Conservation (phyloP, 345 rosid species). For the Moricandia arvensis region DNA sequence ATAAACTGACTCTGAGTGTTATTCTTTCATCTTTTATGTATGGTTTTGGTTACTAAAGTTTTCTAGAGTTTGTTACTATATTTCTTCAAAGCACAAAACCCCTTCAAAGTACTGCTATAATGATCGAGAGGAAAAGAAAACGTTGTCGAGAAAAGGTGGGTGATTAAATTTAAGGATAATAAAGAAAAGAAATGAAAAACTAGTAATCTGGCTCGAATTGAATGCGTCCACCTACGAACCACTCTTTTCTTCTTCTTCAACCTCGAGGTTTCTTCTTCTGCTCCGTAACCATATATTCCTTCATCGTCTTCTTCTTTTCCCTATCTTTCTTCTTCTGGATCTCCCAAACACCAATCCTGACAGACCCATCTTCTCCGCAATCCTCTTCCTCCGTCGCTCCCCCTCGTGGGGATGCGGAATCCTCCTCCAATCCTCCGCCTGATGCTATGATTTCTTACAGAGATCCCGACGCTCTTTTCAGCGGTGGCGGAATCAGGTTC, state of each 20-base stretch:
- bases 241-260: slow-evolving; percentile 18
- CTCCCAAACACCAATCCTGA: slow-evolving; percentile 31
- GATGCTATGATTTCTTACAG: slow-evolving; percentile 29
- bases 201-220: not conserved
- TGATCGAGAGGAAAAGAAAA: too few relatives aligned
- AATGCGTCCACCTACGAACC: slow-evolving; percentile 16
- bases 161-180: not conserved
- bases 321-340: slow-evolving; percentile 15
- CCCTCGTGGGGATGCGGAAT: slow-evolving; percentile 37
- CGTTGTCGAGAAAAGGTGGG: too few relatives aligned
- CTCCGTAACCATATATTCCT: slow-evolving; percentile 7
- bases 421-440: slow-evolving; percentile 11
- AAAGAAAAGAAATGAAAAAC: not conserved
- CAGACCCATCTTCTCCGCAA: slow-evolving; percentile 24
- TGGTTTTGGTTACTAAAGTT: too few relatives aligned
- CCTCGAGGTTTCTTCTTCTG: not conserved
- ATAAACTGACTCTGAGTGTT: too few relatives aligned
- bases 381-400: slow-evolving; percentile 31
- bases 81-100: too few relatives aligned
- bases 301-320: not conserved
- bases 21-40: too few relatives aligned
- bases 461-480: slow-evolving; percentile 65
- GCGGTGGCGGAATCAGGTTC: slow-evolving; percentile 95
- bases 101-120: too few relatives aligned
- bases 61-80: too few relatives aligned